These are phyloP conservation scores for Hypoxylon intermedium DNA, from an alignment of 495 filamentous ascomycete genomes.

Conservation along the genomic window DNA sequence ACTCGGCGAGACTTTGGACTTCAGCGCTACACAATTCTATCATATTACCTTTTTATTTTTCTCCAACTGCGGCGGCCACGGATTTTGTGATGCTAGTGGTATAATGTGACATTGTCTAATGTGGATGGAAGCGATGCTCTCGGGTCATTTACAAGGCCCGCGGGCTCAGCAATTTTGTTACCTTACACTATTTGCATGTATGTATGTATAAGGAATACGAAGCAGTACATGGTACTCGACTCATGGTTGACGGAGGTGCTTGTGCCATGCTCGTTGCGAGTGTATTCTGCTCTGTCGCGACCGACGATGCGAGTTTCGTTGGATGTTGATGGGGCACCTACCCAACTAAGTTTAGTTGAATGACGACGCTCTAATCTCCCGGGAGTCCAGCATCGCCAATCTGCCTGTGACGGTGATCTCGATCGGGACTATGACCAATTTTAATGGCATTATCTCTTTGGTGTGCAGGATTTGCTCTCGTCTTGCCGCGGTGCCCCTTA, in stretches of 20 bases:
- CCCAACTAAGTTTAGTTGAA: conserved; percentile 25
- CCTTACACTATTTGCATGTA: not conserved
- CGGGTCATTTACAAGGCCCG: conserved; percentile 1
- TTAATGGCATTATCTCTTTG: conserved; percentile 5
- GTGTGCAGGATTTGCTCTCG: conserved; percentile 8
- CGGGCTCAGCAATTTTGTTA: not conserved
- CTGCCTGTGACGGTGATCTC: conserved; percentile 29
- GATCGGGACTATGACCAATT: conserved; percentile 31
- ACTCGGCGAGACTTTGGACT: conserved; percentile 10
- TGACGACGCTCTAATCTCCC: conserved; percentile 38
- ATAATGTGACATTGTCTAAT: conserved; percentile 24
- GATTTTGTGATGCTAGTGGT: conserved; percentile 14
- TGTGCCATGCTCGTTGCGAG: not conserved
- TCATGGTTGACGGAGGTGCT: too few species aligned
- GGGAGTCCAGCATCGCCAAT: conserved; percentile 26
- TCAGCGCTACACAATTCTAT: conserved; percentile 17
- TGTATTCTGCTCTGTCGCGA: not conserved
- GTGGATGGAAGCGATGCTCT: conserved; percentile 13
- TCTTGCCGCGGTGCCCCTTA: conserved; percentile 28
- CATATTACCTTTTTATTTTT: conserved; percentile 2
- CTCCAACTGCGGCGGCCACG: not conserved
- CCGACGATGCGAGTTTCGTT: not conserved
- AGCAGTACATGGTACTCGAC: too few species aligned
- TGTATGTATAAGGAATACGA: conserved; percentile 16
- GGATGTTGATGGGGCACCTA: conserved; percentile 3